These are phyloP conservation scores for Dryadomyces quercus-mongolicae DNA, from an alignment of 2,329 filamentous ascomycete genomes.

Conservation along the genomic window DNA sequence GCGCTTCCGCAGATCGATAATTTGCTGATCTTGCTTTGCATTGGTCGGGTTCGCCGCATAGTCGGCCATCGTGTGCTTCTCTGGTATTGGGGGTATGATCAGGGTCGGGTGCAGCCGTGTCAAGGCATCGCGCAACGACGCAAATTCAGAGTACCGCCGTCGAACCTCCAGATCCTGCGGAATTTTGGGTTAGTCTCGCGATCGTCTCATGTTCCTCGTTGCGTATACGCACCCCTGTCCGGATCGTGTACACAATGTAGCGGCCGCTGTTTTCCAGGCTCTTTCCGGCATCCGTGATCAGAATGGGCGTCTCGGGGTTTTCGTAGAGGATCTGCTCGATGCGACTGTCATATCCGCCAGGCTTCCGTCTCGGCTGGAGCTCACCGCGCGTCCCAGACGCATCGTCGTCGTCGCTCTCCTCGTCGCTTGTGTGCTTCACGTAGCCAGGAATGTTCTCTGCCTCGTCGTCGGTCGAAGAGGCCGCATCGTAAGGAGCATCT, in stretches of 20 bases:
- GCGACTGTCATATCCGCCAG: slow-evolving; percentile 83
- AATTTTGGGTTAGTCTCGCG: not conserved
- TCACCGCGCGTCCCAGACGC: slow-evolving; percentile 25
- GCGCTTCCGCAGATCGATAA: slow-evolving; percentile 91
- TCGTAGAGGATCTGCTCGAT: slow-evolving; percentile 98
- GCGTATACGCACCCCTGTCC: slow-evolving; percentile 58
- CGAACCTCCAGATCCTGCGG: slow-evolving; percentile 83
- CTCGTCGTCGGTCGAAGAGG: slow-evolving; percentile 56
- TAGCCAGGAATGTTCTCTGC: slow-evolving; percentile 29
- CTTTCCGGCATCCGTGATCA: slow-evolving; percentile 93
- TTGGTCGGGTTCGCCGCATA: slow-evolving; percentile 97
- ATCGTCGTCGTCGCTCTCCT: slow-evolving; percentile 38
- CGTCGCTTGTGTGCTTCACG: slow-evolving; percentile 17
- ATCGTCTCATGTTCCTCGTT: not conserved
- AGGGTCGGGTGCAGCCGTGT: slow-evolving; percentile 89
- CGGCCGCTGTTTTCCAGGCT: slow-evolving; percentile 82
- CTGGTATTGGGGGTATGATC: slow-evolving; percentile 91
- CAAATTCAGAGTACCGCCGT: slow-evolving; percentile 91
- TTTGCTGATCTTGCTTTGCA: slow-evolving; percentile 92
- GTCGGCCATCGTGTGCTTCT: slow-evolving; percentile 98
- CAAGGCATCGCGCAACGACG: slow-evolving; percentile 76
- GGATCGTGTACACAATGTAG: slow-evolving; percentile 95
- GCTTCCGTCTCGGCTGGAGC: slow-evolving; percentile 50
- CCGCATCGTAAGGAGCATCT: slow-evolving; percentile 50
- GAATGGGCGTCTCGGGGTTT: slow-evolving; percentile 75